Evolutionary conservation across 2,329 filamentous ascomycete genomes (phyloP).

Genomic region (Lachnellula hyalina): DNA sequence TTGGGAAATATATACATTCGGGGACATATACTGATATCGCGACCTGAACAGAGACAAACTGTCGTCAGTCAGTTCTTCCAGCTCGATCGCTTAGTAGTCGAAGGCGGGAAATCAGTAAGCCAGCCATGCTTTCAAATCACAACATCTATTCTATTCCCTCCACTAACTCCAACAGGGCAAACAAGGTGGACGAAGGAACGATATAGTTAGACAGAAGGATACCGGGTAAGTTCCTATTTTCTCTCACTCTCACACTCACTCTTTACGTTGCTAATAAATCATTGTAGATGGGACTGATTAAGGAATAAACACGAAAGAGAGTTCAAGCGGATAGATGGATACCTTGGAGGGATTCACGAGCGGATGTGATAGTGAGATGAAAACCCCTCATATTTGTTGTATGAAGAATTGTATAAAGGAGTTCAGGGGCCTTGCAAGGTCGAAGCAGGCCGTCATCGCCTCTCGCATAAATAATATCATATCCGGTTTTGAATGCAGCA

Average conservation of each 20-base stretch:
- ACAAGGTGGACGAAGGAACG: slow-evolving; percentile 60
- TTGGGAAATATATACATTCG: neutral
- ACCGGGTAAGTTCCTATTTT: slow-evolving; percentile 54
- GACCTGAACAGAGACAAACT: slow-evolving; percentile 70
- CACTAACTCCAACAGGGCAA: slow-evolving; percentile 50
- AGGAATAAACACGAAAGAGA: slow-evolving; percentile 1
- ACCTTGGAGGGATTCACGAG: neutral
- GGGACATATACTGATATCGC: slow-evolving; percentile 11
- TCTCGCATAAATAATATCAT: neutral
- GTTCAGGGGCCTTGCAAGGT: neutral
- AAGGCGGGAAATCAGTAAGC: slow-evolving; percentile 73
- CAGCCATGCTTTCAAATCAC: slow-evolving; percentile 22
- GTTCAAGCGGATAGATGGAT: neutral
- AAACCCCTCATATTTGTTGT: neutral
- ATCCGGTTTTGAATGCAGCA: neutral
- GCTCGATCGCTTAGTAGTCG: slow-evolving; percentile 84
- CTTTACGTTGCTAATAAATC: slow-evolving; percentile 11
- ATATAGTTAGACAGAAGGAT: slow-evolving; percentile 71
- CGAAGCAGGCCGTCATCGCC: neutral
- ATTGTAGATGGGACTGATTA: slow-evolving; percentile 29
- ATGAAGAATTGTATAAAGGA: neutral
- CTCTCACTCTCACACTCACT: neutral
- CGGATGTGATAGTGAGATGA: neutral
- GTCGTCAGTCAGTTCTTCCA: slow-evolving; percentile 94
- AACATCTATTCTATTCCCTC: neutral